Evolutionary conservation across 164 flowering plant genomes (phyloP).

Genomic region (Dillenia suffruticosa): DNA sequence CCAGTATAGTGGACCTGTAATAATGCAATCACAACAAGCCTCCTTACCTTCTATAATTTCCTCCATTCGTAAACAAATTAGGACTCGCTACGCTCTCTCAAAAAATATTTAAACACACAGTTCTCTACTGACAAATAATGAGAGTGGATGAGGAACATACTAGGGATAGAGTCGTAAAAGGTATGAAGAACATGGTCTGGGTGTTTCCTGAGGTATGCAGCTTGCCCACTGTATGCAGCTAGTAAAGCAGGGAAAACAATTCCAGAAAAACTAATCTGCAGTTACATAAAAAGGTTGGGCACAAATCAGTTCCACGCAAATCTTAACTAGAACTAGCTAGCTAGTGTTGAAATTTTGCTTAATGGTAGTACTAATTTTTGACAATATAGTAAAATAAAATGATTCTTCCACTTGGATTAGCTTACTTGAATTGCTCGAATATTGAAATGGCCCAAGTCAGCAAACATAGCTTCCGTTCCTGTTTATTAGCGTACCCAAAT

Average conservation of each 20-base stretch:
- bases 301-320: no score
- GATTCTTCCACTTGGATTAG: neutral
- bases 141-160: constrained; percentile 17
- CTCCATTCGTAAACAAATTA: no score
- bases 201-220: constrained; percentile 51
- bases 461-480: constrained; percentile 97
- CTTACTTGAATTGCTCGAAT: constrained; percentile 65
- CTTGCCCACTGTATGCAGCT: constrained; percentile 61
- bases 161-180: constrained; percentile 52
- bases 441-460: constrained; percentile 81
- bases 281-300: neutral
- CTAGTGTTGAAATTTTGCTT: no score
- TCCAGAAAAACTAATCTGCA: constrained; percentile 57
- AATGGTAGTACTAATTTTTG: no score
- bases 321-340: no score
- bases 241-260: constrained; percentile 48
- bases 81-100: no score
- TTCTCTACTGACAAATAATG: no score
- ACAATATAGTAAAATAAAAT: neutral
- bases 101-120: no score
- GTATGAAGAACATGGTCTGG: constrained; percentile 33
- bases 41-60: no score
- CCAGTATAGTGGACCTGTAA: constrained; percentile 60
- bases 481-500: constrained; percentile 3
- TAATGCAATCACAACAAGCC: neutral